Conservation (phyloP, 2,329 filamentous ascomycete species). For the Lasiodiplodia theobromae region DNA sequence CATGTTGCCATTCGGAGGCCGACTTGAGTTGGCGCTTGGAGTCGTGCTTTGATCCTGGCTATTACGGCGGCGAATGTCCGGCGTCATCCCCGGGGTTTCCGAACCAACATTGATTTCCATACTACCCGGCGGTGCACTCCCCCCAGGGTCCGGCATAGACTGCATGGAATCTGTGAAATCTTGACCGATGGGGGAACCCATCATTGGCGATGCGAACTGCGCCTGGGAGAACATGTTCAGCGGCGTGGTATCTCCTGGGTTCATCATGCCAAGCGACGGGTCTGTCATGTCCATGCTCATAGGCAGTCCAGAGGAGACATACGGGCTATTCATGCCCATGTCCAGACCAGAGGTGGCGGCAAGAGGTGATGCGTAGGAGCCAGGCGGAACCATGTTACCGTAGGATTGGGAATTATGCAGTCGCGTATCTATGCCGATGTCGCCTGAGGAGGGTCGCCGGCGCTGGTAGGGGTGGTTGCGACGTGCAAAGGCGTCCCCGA, state of each 20-base stretch:
- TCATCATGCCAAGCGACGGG: constrained; percentile 42
- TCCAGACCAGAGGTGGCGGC: constrained; percentile 46
- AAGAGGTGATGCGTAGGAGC: constrained; percentile 54
- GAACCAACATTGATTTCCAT: constrained; percentile 29
- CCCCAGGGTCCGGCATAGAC: constrained; percentile 39
- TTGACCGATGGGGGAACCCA: constrained; percentile 50
- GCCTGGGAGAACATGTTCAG: constrained; percentile 49
- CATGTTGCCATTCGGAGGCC: constrained; percentile 12
- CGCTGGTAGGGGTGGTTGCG: constrained; percentile 37
- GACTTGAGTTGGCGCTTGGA: constrained; percentile 16
- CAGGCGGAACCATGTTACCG: constrained; percentile 46
- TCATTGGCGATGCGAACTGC: constrained; percentile 48
- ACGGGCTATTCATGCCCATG: constrained; percentile 53
- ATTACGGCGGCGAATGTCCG: constrained; percentile 15
- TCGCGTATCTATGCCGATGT: constrained; percentile 51
- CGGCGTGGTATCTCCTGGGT: constrained; percentile 45
- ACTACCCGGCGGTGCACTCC: not conserved
- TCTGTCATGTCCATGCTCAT: constrained; percentile 55
- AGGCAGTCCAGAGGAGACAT: constrained; percentile 46
- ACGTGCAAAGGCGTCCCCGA: constrained; percentile 37
- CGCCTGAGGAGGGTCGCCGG: constrained; percentile 37
- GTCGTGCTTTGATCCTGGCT: constrained; percentile 26
- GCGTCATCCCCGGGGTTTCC: constrained; percentile 11
- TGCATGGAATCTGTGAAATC: constrained; percentile 45
- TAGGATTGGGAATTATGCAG: constrained; percentile 47